phyloP scores from a whole-genome alignment of 176 grass and related monocot species.

The Cenchrus purpureus region DNA sequence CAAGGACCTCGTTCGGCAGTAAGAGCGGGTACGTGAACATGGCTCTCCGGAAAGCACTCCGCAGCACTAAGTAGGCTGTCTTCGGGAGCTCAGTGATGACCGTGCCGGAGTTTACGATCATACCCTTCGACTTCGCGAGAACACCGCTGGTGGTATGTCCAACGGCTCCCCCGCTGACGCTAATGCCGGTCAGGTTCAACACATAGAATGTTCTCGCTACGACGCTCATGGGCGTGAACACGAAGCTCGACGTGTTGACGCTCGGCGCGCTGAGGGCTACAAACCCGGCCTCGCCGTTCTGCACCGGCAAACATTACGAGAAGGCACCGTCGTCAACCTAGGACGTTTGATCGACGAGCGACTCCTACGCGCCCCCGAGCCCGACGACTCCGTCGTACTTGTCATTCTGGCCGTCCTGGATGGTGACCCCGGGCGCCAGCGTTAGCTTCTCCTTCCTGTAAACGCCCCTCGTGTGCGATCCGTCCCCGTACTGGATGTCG shows the following conservation, averaged over 20 bases:
- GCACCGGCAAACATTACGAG: slow-evolving; percentile 22
- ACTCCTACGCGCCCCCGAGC: slow-evolving; percentile 34
- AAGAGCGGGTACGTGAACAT: neutral
- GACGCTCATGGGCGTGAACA: slow-evolving; percentile 28
- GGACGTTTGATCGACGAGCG: slow-evolving; percentile 23
- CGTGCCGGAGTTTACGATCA: slow-evolving; percentile 61
- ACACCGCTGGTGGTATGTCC: slow-evolving; percentile 22
- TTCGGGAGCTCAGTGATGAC: slow-evolving; percentile 44
- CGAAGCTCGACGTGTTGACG: neutral
- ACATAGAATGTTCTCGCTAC: slow-evolving; percentile 33
- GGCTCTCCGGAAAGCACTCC: slow-evolving; percentile 36
- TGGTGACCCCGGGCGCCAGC: neutral
- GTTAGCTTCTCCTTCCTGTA: neutral
- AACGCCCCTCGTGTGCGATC: neutral
- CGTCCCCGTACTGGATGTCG: neutral
- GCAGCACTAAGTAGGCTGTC: slow-evolving; percentile 50
- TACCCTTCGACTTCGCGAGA: slow-evolving; percentile 6
- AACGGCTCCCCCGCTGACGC: slow-evolving; percentile 38
- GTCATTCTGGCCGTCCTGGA: neutral
- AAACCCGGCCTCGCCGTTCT: neutral
- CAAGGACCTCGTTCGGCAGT: neutral
- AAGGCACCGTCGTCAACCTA: slow-evolving; percentile 13
- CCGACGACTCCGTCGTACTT: slow-evolving; percentile 47
- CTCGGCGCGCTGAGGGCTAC: neutral
- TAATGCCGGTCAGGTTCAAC: slow-evolving; percentile 30